Evolutionary conservation across 2,329 filamentous ascomycete species (phyloP).

Genomic region (Monilinia fructicola): DNA sequence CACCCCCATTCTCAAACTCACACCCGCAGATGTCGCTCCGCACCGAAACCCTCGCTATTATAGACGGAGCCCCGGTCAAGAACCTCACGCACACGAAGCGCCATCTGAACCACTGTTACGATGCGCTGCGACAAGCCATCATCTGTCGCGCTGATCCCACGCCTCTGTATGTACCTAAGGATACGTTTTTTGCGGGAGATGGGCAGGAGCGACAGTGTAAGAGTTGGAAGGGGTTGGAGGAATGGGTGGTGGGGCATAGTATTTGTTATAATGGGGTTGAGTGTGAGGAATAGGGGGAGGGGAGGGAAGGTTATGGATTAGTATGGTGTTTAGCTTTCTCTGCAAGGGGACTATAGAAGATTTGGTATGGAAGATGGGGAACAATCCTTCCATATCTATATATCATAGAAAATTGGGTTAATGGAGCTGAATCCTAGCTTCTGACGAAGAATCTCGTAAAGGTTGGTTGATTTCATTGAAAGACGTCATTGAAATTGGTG

Average conservation of each 20-base stretch:
- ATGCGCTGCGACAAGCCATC: neutral
- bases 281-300: neutral
- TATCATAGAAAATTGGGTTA: no score
- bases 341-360: no score
- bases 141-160: neutral
- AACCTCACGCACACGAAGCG: neutral
- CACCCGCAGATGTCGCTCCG: neutral
- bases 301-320: neutral
- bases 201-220: neutral
- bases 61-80: neutral
- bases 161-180: neutral
- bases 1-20: neutral
- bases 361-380: no score
- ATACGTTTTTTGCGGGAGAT: neutral
- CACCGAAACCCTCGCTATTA: neutral
- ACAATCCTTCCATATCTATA: neutral
- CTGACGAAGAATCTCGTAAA: no score
- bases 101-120: neutral
- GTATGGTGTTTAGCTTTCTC: no score
- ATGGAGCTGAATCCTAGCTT: neutral
- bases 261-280: neutral
- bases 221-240: neutral
- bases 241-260: neutral
- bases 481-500: neutral
- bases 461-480: neutral